Evolutionary conservation across 176 grass and related monocot species (phyloP).

Genomic region (Carex parvula): DNA sequence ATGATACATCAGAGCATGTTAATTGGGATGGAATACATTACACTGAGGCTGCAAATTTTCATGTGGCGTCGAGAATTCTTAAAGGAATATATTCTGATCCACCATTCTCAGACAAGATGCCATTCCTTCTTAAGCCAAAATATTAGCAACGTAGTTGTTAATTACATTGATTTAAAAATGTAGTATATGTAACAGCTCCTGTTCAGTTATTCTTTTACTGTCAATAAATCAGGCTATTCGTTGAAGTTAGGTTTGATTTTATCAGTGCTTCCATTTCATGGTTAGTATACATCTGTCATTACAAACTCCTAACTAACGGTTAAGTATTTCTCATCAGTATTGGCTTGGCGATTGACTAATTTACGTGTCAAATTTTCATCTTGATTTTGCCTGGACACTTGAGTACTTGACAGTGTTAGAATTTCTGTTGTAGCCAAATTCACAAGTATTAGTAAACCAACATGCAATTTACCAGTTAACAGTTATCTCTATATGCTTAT

Average conservation of each 20-base stretch:
- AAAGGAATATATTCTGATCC: slow-evolving; percentile 87
- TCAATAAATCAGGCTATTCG: slow-evolving; percentile 48
- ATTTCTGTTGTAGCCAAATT: too few species aligned
- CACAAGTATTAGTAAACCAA: not conserved
- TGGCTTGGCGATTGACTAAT: too few species aligned
- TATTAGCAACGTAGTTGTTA: slow-evolving; percentile 35
- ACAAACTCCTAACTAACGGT: not conserved
- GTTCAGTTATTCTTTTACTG: slow-evolving; percentile 39
- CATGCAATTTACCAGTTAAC: not conserved
- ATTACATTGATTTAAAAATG: slow-evolving; percentile 22
- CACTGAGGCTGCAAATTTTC: slow-evolving; percentile 80
- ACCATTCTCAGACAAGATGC: slow-evolving; percentile 73
- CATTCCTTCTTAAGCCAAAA: slow-evolving; percentile 74
- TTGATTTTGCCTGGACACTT: not conserved
- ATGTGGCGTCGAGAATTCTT: slow-evolving; percentile 74
- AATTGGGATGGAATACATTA: slow-evolving; percentile 99
- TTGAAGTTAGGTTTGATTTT: not conserved
- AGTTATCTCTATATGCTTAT: not conserved
- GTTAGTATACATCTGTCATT: not conserved
- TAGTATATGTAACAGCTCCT: slow-evolving; percentile 17
- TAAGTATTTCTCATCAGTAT: not conserved
- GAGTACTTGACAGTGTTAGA: too few species aligned
- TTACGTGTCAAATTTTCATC: not conserved
- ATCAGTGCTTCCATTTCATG: too few species aligned
- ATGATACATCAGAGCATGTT: slow-evolving; percentile 61